Evolutionary conservation across 2,329 filamentous ascomycete genomes (phyloP), one percentile per base, ranked within the genome.

Genomic region (Aspergillus melleus): DNA sequence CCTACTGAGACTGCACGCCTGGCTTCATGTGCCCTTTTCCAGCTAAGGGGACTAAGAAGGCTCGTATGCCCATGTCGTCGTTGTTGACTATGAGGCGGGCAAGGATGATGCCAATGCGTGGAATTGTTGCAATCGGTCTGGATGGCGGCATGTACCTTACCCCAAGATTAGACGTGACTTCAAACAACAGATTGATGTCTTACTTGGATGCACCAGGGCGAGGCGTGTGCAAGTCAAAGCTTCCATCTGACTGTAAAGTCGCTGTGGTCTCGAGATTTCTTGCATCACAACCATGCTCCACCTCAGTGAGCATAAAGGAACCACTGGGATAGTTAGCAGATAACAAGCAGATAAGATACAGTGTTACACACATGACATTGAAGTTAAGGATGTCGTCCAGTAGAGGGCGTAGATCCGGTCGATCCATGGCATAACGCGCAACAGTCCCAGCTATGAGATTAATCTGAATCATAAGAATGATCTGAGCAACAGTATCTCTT

Each of bases 201-300:
- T 62, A 69, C 66, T 77, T 79, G 6, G 74, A 68, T 10, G 74
- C 75, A 2, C 59, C 58, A 1, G 61, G 42, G 3, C 46, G 65
- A 1, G 76, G 76, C 0, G 75, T 76, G 49, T 77, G 66, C 10
- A 77, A 61, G 12, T 69, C 64, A 59, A 75, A 75, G 8, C 62
- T 64, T 0, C 74, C 76, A 57, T 77, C 70, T 0, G 68, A 47
- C 3, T 70, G 63, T 11, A 72, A 57, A 1, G 71, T 76, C 6
- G 75, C 76, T 0, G 67, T 75, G 1, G 76, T 78, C 55, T 78
- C 72, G 3, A 79, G 39, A 24, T 77, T 76, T 2, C 67, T 63
- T 1, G 75, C 74, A 60, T 79, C 76, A 5, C 77, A 67, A 2
- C 76, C 76, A 54, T 77, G 76, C 2, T 74, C 74, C 6, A 76